Conservation (phyloP, 2,329 filamentous ascomycete genomes). For the Zymoseptoria ardabiliae region DNA sequence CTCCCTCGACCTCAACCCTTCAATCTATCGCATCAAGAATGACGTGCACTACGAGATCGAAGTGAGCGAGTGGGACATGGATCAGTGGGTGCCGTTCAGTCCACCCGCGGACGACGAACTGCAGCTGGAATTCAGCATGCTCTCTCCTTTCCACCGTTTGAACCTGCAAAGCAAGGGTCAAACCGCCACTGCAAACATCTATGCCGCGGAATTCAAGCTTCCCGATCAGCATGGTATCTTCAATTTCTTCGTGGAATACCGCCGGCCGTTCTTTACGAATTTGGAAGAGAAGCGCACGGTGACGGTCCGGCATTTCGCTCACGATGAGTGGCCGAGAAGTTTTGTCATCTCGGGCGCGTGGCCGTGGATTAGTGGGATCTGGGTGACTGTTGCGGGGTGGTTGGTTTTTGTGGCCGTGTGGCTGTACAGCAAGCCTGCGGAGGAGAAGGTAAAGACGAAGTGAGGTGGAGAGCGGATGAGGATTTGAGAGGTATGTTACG, state of each 20-base stretch:
- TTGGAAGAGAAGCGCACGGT: slow-evolving; percentile 93
- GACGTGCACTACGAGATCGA: slow-evolving; percentile 86
- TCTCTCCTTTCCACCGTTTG: slow-evolving; percentile 92
- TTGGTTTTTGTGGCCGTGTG: slow-evolving; percentile 77
- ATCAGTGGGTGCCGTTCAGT: slow-evolving; percentile 67
- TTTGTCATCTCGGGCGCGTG: slow-evolving; percentile 85
- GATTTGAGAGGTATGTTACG: not conserved
- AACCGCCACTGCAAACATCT: slow-evolving; percentile 64
- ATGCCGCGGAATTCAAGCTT: slow-evolving; percentile 66
- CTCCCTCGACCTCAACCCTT: slow-evolving; percentile 58
- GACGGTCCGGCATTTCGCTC: slow-evolving; percentile 90
- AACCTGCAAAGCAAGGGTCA: slow-evolving; percentile 51
- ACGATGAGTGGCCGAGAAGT: slow-evolving; percentile 91
- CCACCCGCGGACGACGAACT: slow-evolving; percentile 63
- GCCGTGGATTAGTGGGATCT: slow-evolving; percentile 89
- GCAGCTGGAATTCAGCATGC: slow-evolving; percentile 97
- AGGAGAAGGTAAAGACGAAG: slow-evolving; percentile 29
- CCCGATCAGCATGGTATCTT: slow-evolving; percentile 99
- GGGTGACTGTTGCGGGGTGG: slow-evolving; percentile 76
- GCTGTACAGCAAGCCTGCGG: slow-evolving; percentile 65
- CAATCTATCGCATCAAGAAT: slow-evolving; percentile 92
- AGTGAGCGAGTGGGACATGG: slow-evolving; percentile 73
- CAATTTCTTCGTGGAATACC: slow-evolving; percentile 97
- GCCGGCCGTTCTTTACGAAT: slow-evolving; percentile 81
- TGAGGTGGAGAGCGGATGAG: not conserved